Conservation (phyloP, 192 early-diverging fungal genomes). For the Backusella westeae region DNA sequence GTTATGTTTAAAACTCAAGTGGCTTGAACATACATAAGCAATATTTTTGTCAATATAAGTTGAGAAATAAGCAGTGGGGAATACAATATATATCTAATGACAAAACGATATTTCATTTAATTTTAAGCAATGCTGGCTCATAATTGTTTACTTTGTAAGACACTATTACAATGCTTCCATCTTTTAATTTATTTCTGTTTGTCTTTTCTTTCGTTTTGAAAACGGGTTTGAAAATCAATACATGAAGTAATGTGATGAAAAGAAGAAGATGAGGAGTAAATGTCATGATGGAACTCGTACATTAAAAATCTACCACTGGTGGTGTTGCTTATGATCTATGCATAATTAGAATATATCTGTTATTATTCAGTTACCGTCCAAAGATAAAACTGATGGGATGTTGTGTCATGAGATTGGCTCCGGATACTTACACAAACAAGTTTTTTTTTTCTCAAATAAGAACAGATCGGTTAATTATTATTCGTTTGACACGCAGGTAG, state of each 20-base stretch:
- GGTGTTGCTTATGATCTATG: neutral
- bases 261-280: neutral
- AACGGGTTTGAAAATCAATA: neutral
- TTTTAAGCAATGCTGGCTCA: too few relatives aligned
- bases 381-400: neutral
- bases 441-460: slow-evolving; percentile 5
- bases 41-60: neutral
- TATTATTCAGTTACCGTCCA: neutral
- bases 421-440: neutral
- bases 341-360: neutral
- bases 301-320: neutral
- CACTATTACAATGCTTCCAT: neutral
- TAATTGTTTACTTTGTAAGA: too few relatives aligned
- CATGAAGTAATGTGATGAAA: neutral
- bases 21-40: neutral
- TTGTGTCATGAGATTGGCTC: neutral
- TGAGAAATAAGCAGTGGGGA: neutral
- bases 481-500: neutral
- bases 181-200: neutral
- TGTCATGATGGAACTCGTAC: neutral
- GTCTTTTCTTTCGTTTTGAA: neutral
- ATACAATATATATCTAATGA: neutral
- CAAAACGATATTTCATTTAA: neutral
- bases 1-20: neutral
- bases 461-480: slow-evolving; percentile 4